These are phyloP conservation scores for Vitis labrusca DNA, from an alignment of 164 flowering plant species.

Conservation along the genomic window DNA sequence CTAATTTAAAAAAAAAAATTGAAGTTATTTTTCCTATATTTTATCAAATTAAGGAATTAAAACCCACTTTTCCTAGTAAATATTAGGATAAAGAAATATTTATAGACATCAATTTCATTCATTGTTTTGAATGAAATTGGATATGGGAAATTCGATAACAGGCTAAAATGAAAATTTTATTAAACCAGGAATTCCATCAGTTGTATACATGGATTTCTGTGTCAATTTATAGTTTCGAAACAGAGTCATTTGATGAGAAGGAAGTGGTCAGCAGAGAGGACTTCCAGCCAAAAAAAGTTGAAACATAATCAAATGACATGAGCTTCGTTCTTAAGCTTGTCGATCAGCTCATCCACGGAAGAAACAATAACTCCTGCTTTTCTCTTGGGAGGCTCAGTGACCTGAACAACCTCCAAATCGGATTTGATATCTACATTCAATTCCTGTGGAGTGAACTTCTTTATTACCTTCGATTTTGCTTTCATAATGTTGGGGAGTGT, in stretches of 20 bases:
- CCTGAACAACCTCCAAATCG: slow-evolving; percentile 76
- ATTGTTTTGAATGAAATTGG: no score
- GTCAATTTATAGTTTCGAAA: no score
- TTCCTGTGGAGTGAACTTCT: slow-evolving; percentile 72
- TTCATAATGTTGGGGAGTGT: slow-evolving; percentile 98
- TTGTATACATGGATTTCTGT: no score
- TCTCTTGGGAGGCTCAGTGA: slow-evolving; percentile 92
- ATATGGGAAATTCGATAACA: no score
- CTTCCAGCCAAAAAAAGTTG: neutral
- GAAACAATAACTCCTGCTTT: slow-evolving; percentile 81
- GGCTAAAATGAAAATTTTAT: no score
- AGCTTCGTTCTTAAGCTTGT: slow-evolving; percentile 85
- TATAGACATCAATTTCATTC: no score
- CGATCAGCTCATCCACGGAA: slow-evolving; percentile 87
- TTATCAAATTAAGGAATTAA: no score
- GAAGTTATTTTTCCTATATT: no score
- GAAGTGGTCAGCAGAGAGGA: neutral
- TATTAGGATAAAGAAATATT: no score
- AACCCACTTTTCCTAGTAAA: no score
- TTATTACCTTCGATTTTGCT: slow-evolving; percentile 86
- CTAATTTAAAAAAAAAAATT: no score
- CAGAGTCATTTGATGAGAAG: neutral
- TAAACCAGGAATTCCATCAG: no score
- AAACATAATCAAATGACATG: slow-evolving; percentile 46
- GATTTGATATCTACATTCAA: slow-evolving; percentile 71